A percentile compares a stretch with the other conserved stretches of the same genome.
These are phyloP conservation scores for Hemerocallis citrina DNA, from an alignment of 106 monocot species.

Conservation along the genomic window DNA sequence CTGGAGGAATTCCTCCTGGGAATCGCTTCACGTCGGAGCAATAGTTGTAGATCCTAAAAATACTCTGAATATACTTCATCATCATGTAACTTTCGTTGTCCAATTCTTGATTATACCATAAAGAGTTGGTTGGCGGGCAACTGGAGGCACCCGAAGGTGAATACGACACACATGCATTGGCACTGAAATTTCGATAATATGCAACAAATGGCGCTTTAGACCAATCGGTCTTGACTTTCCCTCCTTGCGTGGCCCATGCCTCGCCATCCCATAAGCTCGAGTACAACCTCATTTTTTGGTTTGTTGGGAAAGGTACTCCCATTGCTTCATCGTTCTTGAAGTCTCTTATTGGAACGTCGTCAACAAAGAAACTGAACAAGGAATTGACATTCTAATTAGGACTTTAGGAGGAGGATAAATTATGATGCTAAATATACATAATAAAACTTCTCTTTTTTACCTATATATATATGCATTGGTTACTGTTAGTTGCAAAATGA, in stretches of 20 bases:
- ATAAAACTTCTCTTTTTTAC: background rate
- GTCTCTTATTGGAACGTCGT: conserved; percentile 28
- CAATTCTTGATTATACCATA: background rate
- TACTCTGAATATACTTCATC: conserved; percentile 7
- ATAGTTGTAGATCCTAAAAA: background rate
- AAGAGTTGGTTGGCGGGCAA: background rate
- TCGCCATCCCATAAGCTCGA: conserved; percentile 45
- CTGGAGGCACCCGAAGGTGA: background rate
- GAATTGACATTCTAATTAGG: background rate
- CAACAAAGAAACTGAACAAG: conserved; percentile 24
- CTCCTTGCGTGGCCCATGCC: conserved; percentile 41
- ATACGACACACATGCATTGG: conserved; percentile 21
- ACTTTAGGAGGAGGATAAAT: background rate
- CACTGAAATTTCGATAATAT: conserved; percentile 30
- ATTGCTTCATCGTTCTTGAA: conserved; percentile 34
- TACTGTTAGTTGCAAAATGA: background rate
- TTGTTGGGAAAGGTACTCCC: conserved; percentile 29
- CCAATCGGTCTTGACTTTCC: conserved; percentile 53
- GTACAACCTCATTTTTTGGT: conserved; percentile 36
- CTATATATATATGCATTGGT: background rate
- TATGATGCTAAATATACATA: background rate
- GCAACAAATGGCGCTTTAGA: conserved; percentile 34
- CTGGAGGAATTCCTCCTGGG: background rate
- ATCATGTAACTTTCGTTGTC: background rate
- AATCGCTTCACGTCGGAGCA: background rate